Evolutionary conservation across 2,329 filamentous ascomycete genomes (phyloP).

Genomic region (Claviceps spartinae): DNA sequence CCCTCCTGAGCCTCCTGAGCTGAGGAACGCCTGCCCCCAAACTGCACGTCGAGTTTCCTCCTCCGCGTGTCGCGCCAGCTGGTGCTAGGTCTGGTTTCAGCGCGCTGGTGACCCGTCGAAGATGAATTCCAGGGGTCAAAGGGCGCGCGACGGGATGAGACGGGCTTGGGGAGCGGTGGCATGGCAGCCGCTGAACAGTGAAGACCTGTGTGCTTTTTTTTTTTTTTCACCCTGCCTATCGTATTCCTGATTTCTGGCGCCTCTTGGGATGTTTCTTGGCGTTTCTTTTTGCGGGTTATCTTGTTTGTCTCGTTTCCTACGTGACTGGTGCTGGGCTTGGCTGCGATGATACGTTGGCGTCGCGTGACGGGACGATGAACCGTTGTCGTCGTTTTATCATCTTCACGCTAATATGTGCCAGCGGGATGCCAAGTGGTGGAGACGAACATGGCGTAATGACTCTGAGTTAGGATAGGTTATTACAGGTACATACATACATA

Average conservation of each 20-base stretch:
- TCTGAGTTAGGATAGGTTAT: too few species aligned
- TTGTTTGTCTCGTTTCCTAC: too few species aligned
- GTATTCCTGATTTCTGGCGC: background rate
- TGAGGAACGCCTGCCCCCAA: constrained; percentile 35
- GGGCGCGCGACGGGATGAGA: constrained; percentile 8
- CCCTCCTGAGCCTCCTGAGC: background rate
- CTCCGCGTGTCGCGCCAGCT: constrained; percentile 59
- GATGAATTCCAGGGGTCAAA: constrained; percentile 61
- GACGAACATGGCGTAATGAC: too few species aligned
- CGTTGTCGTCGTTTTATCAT: too few species aligned
- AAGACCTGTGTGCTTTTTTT: background rate
- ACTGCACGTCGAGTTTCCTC: constrained; percentile 58
- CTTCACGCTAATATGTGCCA: too few species aligned
- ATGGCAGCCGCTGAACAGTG: background rate
- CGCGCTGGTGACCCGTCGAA: constrained; percentile 65
- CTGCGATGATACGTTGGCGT: too few species aligned
- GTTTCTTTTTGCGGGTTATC: too few species aligned
- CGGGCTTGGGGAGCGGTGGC: background rate
- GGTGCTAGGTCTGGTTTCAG: constrained; percentile 50
- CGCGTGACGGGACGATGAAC: too few species aligned
- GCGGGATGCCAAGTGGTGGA: too few species aligned
- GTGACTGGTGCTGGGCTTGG: too few species aligned
- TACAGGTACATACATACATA: too few species aligned
- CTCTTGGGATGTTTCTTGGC: too few species aligned
- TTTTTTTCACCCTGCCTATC: background rate